phyloP scores from a whole-genome alignment of 2,329 filamentous ascomycete genomes.

The Pseudogymnoascus verrucosus region DNA sequence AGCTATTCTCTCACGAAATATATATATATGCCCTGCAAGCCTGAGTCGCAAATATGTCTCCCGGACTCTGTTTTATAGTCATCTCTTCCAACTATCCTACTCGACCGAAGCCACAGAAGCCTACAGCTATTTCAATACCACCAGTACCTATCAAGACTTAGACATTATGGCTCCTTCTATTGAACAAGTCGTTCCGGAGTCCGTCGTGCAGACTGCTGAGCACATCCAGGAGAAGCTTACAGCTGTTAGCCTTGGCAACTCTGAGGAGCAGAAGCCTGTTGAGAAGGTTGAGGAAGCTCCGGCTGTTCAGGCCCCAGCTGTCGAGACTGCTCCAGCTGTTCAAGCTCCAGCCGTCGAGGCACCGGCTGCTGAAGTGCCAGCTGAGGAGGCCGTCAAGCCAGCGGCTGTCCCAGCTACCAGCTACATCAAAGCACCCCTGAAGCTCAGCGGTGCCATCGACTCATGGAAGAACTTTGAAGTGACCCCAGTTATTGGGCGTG shows the following conservation, averaged over 20 bases:
- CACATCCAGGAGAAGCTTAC: conserved; percentile 21
- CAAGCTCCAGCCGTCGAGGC: neutral
- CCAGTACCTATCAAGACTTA: conserved; percentile 1
- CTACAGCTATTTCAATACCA: neutral
- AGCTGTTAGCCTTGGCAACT: conserved; percentile 12
- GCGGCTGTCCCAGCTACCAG: conserved; percentile 1
- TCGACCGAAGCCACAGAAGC: conserved; percentile 3
- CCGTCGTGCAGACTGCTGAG: conserved; percentile 18
- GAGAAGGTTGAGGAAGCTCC: conserved; percentile 13
- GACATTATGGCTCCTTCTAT: conserved; percentile 5
- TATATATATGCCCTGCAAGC: conserved; percentile 3
- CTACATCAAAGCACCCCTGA: conserved; percentile 22
- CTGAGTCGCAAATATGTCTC: conserved; percentile 2
- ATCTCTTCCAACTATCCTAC: conserved; percentile 5
- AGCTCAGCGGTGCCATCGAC: conserved; percentile 23
- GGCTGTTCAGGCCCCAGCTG: conserved; percentile 16
- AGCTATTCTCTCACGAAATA: neutral
- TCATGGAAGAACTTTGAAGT: conserved; percentile 30
- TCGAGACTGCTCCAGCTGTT: neutral
- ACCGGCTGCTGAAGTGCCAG: neutral
- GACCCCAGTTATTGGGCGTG: conserved; percentile 39
- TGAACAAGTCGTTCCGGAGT: conserved; percentile 16
- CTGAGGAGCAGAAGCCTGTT: conserved; percentile 10
- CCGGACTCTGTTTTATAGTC: conserved; percentile 6
- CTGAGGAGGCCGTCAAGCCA: neutral